A percentile compares a stretch with the other conserved stretches of the same genome.
These are phyloP conservation scores for Orbilia javanica DNA, from an alignment of 2,329 filamentous ascomycete genomes.

Conservation along the genomic window DNA sequence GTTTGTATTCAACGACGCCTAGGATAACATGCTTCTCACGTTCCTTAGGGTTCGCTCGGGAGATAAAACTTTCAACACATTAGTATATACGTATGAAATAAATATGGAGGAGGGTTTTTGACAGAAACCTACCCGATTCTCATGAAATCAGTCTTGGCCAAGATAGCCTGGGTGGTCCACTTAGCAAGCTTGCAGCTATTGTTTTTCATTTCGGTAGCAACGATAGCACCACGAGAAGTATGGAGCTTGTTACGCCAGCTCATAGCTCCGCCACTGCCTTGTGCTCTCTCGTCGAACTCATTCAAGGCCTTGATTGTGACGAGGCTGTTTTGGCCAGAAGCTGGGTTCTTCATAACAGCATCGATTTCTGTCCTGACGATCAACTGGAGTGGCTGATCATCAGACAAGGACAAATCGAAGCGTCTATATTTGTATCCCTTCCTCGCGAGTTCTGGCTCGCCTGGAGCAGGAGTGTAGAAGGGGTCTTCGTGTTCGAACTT, in stretches of 20 bases:
- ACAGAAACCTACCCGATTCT: constrained; percentile 83
- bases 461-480: constrained; percentile 94
- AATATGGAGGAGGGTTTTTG: background rate
- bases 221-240: constrained; percentile 93
- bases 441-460: constrained; percentile 91
- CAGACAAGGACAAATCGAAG: constrained; percentile 94
- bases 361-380: constrained; percentile 96
- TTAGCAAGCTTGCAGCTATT: constrained; percentile 98
- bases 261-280: constrained; percentile 91
- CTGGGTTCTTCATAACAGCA: constrained; percentile 93
- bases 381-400: constrained; percentile 92
- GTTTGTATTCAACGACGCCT: constrained; percentile 97
- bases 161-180: constrained; percentile 97
- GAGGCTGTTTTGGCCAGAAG: constrained; percentile 90
- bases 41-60: constrained; percentile 88
- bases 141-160: constrained; percentile 97
- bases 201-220: constrained; percentile 99
- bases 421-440: constrained; percentile 99
- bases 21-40: constrained; percentile 95
- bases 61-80: constrained; percentile 80
- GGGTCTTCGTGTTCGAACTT: constrained; percentile 91
- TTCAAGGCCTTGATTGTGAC: constrained; percentile 95
- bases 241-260: constrained; percentile 98
- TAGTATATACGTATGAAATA: constrained; percentile 59
- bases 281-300: constrained; percentile 98